These are phyloP conservation scores for Sarcomyxa edulis DNA, from an alignment of 768 basidiomycete genomes.

Conservation along the genomic window DNA sequence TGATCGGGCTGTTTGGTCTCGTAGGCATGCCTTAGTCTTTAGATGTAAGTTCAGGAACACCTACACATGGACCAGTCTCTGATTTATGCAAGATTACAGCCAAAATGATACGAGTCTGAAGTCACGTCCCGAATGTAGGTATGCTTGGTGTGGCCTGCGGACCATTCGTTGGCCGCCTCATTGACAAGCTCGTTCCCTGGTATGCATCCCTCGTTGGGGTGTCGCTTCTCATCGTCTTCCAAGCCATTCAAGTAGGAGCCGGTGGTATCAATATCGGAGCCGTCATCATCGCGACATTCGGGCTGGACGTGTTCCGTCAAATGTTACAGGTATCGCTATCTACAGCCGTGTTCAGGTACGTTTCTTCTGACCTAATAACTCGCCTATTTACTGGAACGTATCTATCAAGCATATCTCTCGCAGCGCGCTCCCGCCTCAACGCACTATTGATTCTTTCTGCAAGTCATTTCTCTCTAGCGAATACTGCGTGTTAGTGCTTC, in stretches of 20 bases:
- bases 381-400: slow-evolving; percentile 7
- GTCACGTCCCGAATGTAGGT: no score
- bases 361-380: no score
- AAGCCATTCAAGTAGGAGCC: slow-evolving; percentile 61
- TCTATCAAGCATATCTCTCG: slow-evolving; percentile 27
- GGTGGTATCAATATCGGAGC: slow-evolving; percentile 68
- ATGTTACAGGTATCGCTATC: slow-evolving; percentile 64
- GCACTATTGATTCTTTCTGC: slow-evolving; percentile 72
- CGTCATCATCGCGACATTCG: slow-evolving; percentile 63
- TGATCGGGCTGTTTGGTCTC: slow-evolving; percentile 71
- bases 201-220: slow-evolving; percentile 61
- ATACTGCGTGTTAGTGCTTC: slow-evolving; percentile 2
- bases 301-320: slow-evolving; percentile 73
- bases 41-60: no score
- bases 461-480: slow-evolving; percentile 12
- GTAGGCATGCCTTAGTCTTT: no score
- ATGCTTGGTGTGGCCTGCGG: slow-evolving; percentile 66
- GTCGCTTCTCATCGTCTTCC: slow-evolving; percentile 40
- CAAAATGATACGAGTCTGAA: no score
- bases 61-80: no score
- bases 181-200: slow-evolving; percentile 77
- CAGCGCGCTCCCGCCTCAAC: slow-evolving; percentile 68
- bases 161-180: slow-evolving; percentile 60
- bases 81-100: no score
- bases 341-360: slow-evolving; percentile 53